These are phyloP conservation scores for Lecanicillium sp. DNA, from an alignment of 2,329 filamentous ascomycete genomes.

Conservation along the genomic window DNA sequence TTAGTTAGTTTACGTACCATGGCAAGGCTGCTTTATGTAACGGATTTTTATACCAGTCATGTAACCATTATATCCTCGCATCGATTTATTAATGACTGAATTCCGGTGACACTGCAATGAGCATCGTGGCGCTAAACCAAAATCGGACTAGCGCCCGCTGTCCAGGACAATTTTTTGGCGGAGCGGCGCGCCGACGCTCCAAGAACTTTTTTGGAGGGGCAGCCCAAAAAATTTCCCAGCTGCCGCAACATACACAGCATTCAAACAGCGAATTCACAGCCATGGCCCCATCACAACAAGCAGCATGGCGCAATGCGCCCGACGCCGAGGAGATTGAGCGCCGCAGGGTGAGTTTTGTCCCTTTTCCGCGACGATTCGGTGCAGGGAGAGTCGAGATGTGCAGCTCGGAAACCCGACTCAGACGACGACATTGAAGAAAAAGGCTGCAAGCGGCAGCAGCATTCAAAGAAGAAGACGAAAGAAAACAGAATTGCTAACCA, in stretches of 20 bases:
- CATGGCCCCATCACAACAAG: constrained; percentile 30
- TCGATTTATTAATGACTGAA: no score
- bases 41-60: not conserved
- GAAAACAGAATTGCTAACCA: not conserved
- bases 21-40: not conserved
- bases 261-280: constrained; percentile 10
- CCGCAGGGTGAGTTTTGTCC: constrained; percentile 47
- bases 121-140: not conserved
- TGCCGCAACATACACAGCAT: constrained; percentile 10
- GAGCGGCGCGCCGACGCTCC: constrained; percentile 13
- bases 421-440: no score
- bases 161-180: not conserved
- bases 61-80: not conserved
- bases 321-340: constrained; percentile 52
- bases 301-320: constrained; percentile 32
- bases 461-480: not conserved
- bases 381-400: no score
- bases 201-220: constrained; percentile 24
- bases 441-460: not conserved
- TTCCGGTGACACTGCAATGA: no score
- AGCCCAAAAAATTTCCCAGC: constrained; percentile 25
- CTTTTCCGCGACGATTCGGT: no score
- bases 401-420: not conserved
- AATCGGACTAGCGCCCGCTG: not conserved
- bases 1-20: constrained; percentile 19